These are phyloP conservation scores for Tylopilus sp. DNA, from an alignment of 768 basidiomycete genomes.

Conservation along the genomic window DNA sequence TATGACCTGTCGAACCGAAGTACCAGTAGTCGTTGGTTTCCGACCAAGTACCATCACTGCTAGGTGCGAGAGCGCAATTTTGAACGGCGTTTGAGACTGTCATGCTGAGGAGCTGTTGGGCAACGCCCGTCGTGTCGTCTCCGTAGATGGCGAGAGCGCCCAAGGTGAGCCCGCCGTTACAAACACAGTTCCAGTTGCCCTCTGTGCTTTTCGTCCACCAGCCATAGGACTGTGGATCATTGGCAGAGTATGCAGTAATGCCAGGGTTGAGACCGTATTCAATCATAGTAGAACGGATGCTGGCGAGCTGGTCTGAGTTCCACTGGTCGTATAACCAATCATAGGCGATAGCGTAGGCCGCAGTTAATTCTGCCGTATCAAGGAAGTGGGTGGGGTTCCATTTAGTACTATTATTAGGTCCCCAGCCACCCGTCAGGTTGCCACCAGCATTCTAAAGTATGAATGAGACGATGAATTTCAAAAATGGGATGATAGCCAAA, in stretches of 20 bases:
- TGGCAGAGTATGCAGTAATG: conserved; percentile 43
- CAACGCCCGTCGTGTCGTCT: conserved; percentile 74
- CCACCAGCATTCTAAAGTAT: conserved; percentile 63
- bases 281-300: conserved; percentile 71
- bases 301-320: conserved; percentile 65
- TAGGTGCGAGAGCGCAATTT: conserved; percentile 67
- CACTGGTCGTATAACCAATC: conserved; percentile 93
- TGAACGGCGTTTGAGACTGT: conserved; percentile 71
- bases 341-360: conserved; percentile 89
- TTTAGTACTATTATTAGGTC: conserved; percentile 52
- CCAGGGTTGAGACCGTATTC: conserved; percentile 75
- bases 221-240: conserved; percentile 39
- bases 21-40: conserved; percentile 97
- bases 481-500: conserved; percentile 34
- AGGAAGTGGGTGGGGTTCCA: conserved; percentile 95
- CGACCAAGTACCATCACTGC: conserved; percentile 82
- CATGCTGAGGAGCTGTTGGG: conserved; percentile 59
- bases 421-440: conserved; percentile 63
- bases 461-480: background rate
- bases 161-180: conserved; percentile 86
- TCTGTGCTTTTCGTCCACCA: conserved; percentile 77
- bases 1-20: conserved; percentile 88
- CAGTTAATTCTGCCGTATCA: conserved; percentile 84
- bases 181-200: conserved; percentile 99
- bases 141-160: conserved; percentile 87